Percentiles rank a stretch among this genome's conserved stretches.
These are phyloP conservation scores for Cupressus sempervirens DNA, from an alignment of 75 land plant genomes.

Conservation along the genomic window DNA sequence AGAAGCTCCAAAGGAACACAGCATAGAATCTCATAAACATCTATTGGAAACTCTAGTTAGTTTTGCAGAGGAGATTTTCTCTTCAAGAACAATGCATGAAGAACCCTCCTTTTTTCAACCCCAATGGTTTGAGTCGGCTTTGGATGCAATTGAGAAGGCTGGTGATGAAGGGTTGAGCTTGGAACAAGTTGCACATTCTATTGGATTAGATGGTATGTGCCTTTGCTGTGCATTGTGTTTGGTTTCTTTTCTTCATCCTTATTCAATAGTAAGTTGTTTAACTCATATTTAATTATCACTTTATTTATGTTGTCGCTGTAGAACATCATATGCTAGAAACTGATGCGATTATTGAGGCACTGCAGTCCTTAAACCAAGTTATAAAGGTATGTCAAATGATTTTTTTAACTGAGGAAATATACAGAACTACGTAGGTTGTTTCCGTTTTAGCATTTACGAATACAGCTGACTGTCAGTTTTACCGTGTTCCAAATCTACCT, in stretches of 20 bases:
- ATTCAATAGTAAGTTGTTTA: not conserved
- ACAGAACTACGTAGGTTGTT: not conserved
- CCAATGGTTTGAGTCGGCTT: slow-evolving; percentile 33
- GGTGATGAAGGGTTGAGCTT: slow-evolving; percentile 86
- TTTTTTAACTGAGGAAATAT: not conserved
- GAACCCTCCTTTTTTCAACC: slow-evolving; percentile 18
- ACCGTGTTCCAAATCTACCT: not conserved
- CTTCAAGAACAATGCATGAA: not conserved
- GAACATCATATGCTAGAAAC: slow-evolving; percentile 12
- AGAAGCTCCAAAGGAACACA: not conserved
- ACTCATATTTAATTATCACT: not conserved
- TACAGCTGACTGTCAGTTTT: not conserved
- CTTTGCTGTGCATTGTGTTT: not conserved
- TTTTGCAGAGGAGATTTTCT: slow-evolving; percentile 16
- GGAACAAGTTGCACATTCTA: slow-evolving; percentile 34
- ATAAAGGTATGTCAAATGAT: slow-evolving; percentile 31
- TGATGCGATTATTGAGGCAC: slow-evolving; percentile 40
- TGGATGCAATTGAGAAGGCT: slow-evolving; percentile 50
- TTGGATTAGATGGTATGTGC: slow-evolving; percentile 32
- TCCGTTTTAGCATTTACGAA: not conserved
- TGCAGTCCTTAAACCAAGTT: slow-evolving; percentile 41
- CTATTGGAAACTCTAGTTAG: slow-evolving; percentile 38
- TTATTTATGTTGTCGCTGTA: slow-evolving; percentile 10
- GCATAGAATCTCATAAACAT: slow-evolving; percentile 7
- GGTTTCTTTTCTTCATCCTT: not conserved